Evolutionary conservation across 371 early-diverging fungal genomes (phyloP), one percentile per base, ranked within the genome.

Genomic region (Mucor velutinosus): DNA sequence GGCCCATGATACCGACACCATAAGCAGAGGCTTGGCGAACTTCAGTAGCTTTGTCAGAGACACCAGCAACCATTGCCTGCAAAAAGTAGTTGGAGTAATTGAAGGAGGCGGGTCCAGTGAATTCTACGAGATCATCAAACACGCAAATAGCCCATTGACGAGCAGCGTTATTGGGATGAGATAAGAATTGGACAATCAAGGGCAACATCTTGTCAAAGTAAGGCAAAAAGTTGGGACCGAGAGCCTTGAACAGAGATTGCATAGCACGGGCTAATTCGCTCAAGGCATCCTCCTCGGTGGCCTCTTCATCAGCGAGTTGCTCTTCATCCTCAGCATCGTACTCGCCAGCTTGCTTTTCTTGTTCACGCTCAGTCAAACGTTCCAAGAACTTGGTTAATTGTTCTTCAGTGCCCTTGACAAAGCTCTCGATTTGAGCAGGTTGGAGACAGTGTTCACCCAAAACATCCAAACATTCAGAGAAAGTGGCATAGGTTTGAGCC

Each of bases 1-100:
- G 86, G 37, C 94, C 97, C 69, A 90, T 88, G 10, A 95, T 84
- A 65, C 98, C 98, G 45, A 95, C 81, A 69, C 97, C 97, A 76
- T 94, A 98, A 15, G 94, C 92, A 25, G 95, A 92, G 12, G 96
- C 92, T 84, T 98, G 98, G 35, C 96, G 90, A 32, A 97, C 89
- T 67, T 95, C 93, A 0, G 79, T 56, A 55, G 84, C 82, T 37
- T 86, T 73, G 64, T 90, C 92, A n/a, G 82, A 71, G 5, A 95
- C 65, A 14, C 90, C 84, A 66, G 82, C 78, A 17, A 92, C 70
- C 77, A 93, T 79, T 58, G 74, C 75, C 59, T 86, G 85, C 71
- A 92, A 80, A 79, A 97, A 96, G 69, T 88, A 88, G 29, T 75
- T 81, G 51, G 89, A 87, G 73, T 92, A 94, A 57, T 81, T 77